Evolutionary conservation across 1,284 basidiomycete species (phyloP).

Genomic region (Pseudozyma pruni): DNA sequence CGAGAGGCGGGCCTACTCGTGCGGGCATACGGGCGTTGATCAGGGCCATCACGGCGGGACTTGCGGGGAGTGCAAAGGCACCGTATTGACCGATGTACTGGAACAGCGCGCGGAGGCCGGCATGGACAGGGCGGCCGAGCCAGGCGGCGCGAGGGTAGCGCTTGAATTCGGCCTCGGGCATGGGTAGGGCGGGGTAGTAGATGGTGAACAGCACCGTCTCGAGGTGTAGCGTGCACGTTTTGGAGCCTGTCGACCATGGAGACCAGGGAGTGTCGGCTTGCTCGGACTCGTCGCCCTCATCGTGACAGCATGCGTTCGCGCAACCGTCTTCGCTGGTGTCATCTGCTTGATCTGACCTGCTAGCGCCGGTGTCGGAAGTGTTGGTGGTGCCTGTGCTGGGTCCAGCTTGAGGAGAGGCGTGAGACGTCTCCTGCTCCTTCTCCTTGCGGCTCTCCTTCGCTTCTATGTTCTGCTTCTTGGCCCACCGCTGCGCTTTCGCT

Average conservation of each 20-base stretch:
- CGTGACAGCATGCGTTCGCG: background rate
- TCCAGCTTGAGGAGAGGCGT: background rate
- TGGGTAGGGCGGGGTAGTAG: constrained; percentile 48
- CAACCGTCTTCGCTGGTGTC: no score
- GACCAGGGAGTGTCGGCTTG: constrained; percentile 18
- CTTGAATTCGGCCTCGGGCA: constrained; percentile 22
- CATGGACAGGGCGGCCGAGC: constrained; percentile 54
- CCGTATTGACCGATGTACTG: constrained; percentile 61
- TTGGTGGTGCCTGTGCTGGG: background rate
- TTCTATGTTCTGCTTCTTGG: constrained; percentile 16
- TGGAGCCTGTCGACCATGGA: constrained; percentile 34
- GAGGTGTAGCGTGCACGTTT: constrained; percentile 52
- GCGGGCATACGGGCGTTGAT: constrained; percentile 36
- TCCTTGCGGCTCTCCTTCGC: constrained; percentile 17
- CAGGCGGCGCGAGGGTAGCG: constrained; percentile 41
- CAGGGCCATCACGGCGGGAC: constrained; percentile 48
- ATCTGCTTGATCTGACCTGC: no score
- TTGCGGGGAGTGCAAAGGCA: constrained; percentile 37
- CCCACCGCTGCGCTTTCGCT: constrained; percentile 8
- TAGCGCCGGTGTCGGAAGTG: background rate
- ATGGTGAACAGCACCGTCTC: constrained; percentile 60
- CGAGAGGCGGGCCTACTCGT: constrained; percentile 46
- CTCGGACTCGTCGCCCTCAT: constrained; percentile 9
- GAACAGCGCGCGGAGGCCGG: constrained; percentile 39
- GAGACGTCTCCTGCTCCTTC: constrained; percentile 5